phyloP scores from a whole-genome alignment of 2,329 filamentous ascomycete genomes.

The Alternaria sp. region DNA sequence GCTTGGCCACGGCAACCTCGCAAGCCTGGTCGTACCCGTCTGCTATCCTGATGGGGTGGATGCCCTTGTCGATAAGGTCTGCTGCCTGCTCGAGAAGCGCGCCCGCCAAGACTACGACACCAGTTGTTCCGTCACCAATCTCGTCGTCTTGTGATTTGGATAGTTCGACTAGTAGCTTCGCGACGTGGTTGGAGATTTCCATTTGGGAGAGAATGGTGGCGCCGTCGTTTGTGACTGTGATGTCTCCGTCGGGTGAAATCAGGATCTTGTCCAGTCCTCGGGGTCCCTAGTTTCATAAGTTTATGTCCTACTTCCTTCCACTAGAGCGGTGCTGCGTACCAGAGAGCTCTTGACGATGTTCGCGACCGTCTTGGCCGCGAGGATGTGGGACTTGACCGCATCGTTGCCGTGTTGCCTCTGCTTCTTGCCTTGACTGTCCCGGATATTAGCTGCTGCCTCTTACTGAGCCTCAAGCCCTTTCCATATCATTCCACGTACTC shows the following conservation, averaged over 20 bases:
- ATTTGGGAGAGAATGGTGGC: constrained; percentile 96
- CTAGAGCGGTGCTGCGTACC: constrained; percentile 48
- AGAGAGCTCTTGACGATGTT: constrained; percentile 98
- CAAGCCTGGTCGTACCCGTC: constrained; percentile 98
- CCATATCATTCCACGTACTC: constrained; percentile 68
- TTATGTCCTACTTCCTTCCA: neutral
- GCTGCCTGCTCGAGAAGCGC: constrained; percentile 95
- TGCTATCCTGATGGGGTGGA: constrained; percentile 97
- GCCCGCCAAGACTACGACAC: constrained; percentile 94
- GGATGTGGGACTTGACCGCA: constrained; percentile 97
- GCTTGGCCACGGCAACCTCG: constrained; percentile 90
- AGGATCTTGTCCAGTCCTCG: constrained; percentile 98
- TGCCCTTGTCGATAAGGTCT: constrained; percentile 99
- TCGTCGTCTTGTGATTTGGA: constrained; percentile 99
- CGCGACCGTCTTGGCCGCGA: constrained; percentile 92
- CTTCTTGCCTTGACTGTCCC: constrained; percentile 87
- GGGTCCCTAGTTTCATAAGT: constrained; percentile 66
- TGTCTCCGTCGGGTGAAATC: constrained; percentile 97
- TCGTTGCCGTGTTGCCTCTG: constrained; percentile 96
- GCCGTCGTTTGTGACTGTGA: constrained; percentile 98
- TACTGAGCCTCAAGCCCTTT: constrained; percentile 5
- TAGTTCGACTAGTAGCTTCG: constrained; percentile 93
- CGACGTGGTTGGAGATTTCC: constrained; percentile 98
- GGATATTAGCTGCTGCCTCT: constrained; percentile 31
- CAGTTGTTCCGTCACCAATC: constrained; percentile 97